Evolutionary conservation across 2,329 filamentous ascomycete genomes (phyloP).

Genomic region (Boeremia lycopersici): DNA sequence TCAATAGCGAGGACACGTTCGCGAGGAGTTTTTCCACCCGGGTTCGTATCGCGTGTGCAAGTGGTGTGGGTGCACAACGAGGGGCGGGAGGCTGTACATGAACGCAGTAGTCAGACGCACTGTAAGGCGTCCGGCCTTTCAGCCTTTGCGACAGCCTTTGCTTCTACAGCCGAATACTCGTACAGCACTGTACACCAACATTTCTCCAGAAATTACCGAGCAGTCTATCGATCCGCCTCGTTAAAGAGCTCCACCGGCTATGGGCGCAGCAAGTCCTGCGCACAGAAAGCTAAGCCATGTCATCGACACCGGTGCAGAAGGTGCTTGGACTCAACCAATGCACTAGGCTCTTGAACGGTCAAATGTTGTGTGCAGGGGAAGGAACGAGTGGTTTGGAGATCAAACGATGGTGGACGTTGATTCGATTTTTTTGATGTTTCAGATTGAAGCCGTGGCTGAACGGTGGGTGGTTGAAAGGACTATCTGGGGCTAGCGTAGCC

Average conservation of each 20-base stretch:
- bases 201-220: background rate
- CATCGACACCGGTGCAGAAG: background rate
- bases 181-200: background rate
- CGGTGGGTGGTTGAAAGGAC: background rate
- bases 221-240: constrained; percentile 13
- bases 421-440: constrained; percentile 17
- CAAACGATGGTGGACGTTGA: constrained; percentile 11
- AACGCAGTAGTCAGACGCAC: constrained; percentile 8
- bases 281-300: constrained; percentile 6
- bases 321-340: constrained; percentile 1
- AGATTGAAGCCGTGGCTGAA: constrained; percentile 12
- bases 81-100: constrained; percentile 15
- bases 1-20: constrained; percentile 4
- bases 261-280: constrained; percentile 3
- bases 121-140: constrained; percentile 3
- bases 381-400: constrained; percentile 11
- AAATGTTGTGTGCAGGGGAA: constrained; percentile 14
- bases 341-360: background rate
- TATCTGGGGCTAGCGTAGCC: constrained; percentile 4
- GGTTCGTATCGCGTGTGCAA: constrained; percentile 5
- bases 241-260: constrained; percentile 4
- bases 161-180: background rate
- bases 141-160: background rate
- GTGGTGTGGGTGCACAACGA: constrained; percentile 15
- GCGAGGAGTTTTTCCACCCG: constrained; percentile 10